These are phyloP conservation scores for Wickerhamomyces queroliae DNA, from an alignment of 805 yeast species.

Conservation along the genomic window DNA sequence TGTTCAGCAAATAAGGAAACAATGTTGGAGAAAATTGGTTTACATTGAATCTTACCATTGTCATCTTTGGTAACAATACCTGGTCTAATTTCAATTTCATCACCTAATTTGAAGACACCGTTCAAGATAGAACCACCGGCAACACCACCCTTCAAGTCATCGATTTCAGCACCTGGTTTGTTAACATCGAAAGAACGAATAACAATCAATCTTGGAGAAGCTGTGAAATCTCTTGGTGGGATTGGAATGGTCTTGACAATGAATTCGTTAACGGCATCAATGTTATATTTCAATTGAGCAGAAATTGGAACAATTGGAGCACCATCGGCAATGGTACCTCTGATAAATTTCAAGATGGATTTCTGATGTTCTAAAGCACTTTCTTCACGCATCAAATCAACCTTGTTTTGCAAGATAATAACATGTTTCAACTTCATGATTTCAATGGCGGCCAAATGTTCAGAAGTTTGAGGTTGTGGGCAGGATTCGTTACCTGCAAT, in stretches of 20 bases:
- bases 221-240: slow-evolving; percentile 91
- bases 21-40: slow-evolving; percentile 91
- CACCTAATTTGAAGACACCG: slow-evolving; percentile 96
- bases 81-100: slow-evolving; percentile 97
- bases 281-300: slow-evolving; percentile 97
- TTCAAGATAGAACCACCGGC: slow-evolving; percentile 98
- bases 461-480: slow-evolving; percentile 99
- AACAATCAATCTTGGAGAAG: slow-evolving; percentile 92
- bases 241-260: slow-evolving; percentile 94
- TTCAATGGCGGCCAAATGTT: slow-evolving; percentile 98
- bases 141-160: slow-evolving; percentile 98
- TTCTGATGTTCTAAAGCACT: slow-evolving; percentile 93
- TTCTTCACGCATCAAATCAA: slow-evolving; percentile 97
- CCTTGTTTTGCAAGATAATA: slow-evolving; percentile 94
- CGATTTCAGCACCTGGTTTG: slow-evolving; percentile 97
- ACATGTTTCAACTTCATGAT: slow-evolving; percentile 98
- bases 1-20: slow-evolving; percentile 96
- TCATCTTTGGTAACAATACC: slow-evolving; percentile 98
- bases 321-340: slow-evolving; percentile 98
- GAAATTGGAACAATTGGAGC: slow-evolving; percentile 99
- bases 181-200: slow-evolving; percentile 98
- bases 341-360: slow-evolving; percentile 84
- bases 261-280: slow-evolving; percentile 96
- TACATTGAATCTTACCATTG: slow-evolving; percentile 82
- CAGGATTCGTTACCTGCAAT: slow-evolving; percentile 99